Base-by-base conservation (phyloP, 106 monocot species). In the Agapanthus africanus region DNA sequence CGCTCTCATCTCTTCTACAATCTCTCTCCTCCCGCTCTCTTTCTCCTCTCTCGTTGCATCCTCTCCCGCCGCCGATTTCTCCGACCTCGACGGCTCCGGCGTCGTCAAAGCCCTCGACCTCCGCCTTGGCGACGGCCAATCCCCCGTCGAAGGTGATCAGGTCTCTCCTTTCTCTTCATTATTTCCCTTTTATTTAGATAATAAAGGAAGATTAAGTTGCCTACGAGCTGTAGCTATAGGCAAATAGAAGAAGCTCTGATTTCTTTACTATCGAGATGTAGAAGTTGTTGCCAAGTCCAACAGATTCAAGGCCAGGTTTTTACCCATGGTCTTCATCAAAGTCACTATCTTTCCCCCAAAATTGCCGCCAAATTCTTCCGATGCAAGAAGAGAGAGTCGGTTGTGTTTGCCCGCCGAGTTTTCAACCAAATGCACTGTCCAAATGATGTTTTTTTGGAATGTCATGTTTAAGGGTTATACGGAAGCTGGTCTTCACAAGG, bases 401-500 rank as follows among this genome's bases (percentile, higher is more conserved):
- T 44, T 4, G 34, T 11, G 4, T 23, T 76, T 27, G 84, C 88
- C 59, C 76, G 59, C n/a, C 44, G 27, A 5, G 40, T 36, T 67
- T 88, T 88, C 71, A 66, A 77, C 22, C 71, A 37, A 42, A 52
- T 84, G 50, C 23, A 9, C 21, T 2, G 61, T 9, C 79, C 79
- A 21, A 73, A 65, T 28, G 54, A 69, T 1, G 66, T 85, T 18
- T n/a, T 56, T 77, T 40, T 82, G 68, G 68, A 89, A 89, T 67
- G 76, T 84, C 60, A 79, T 89, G 81, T 67, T 89, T 47, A 79
- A 77, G 21, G 84, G 84, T 2, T 74, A 72, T 74, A 62, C 71
- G 0, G 71, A 67, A 9, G 67, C 18, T 0, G 71, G 74, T 2
- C 30, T 71, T 22, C 68, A 79, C 61, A 2, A 26, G 6, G 73